These are phyloP conservation scores for Penicillium sp. DNA, from an alignment of 2,329 filamentous ascomycete species.

Conservation along the genomic window DNA sequence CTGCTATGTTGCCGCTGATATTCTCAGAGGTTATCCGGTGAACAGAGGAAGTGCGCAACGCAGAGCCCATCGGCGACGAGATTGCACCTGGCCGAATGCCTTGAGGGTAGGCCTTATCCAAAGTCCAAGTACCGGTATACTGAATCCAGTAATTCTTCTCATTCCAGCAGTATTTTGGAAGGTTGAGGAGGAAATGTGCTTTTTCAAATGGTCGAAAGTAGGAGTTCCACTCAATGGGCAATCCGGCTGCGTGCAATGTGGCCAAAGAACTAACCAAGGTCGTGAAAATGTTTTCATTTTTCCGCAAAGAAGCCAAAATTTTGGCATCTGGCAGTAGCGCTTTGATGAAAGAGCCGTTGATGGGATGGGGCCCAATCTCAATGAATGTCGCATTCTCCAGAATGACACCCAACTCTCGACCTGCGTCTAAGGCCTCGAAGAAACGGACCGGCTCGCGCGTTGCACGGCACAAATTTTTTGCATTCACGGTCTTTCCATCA, in stretches of 20 bases:
- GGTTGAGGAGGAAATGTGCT: slow-evolving; percentile 62
- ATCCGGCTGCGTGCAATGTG: slow-evolving; percentile 36
- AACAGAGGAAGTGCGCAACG: slow-evolving; percentile 31
- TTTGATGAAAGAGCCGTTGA: slow-evolving; percentile 72
- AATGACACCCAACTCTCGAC: slow-evolving; percentile 56
- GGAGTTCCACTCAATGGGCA: slow-evolving; percentile 63
- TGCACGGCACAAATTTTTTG: slow-evolving; percentile 68
- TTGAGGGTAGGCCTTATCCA: slow-evolving; percentile 63
- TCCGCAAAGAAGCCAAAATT: background rate
- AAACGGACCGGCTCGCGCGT: slow-evolving; percentile 74
- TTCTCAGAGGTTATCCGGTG: slow-evolving; percentile 39
- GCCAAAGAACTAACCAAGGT: slow-evolving; percentile 3
- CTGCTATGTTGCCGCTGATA: slow-evolving; percentile 33
- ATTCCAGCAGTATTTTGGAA: slow-evolving; percentile 73
- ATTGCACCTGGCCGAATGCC: background rate
- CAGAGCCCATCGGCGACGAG: slow-evolving; percentile 1
- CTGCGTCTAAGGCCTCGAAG: slow-evolving; percentile 64
- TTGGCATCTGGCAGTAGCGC: slow-evolving; percentile 60
- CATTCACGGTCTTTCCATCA: slow-evolving; percentile 75
- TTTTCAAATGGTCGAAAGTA: slow-evolving; percentile 67
- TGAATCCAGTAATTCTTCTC: slow-evolving; percentile 76
- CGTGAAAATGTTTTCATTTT: slow-evolving; percentile 9
- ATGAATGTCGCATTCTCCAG: slow-evolving; percentile 73
- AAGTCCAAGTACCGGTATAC: slow-evolving; percentile 73
- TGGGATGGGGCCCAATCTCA: slow-evolving; percentile 76